A percentile compares a stretch with the other conserved stretches of the same genome.
These are phyloP conservation scores for Durotheca rogersii DNA, from an alignment of 495 filamentous ascomycete species.

Conservation along the genomic window DNA sequence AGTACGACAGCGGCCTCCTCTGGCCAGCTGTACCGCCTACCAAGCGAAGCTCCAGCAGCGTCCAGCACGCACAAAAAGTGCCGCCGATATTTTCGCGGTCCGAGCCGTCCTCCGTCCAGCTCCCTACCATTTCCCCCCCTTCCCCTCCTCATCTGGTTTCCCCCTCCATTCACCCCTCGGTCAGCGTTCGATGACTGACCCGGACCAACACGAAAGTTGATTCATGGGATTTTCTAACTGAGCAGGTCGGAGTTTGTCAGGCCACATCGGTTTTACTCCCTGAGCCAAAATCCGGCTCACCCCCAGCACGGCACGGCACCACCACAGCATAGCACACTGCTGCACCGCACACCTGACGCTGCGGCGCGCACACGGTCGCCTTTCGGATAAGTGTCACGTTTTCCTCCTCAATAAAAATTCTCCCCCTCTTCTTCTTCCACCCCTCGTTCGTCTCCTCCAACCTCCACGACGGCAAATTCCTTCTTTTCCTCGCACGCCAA, in stretches of 20 bases:
- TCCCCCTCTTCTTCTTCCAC: slow-evolving; percentile 11
- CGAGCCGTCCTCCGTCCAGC: not conserved
- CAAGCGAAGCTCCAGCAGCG: not conserved
- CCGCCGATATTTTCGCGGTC: not conserved
- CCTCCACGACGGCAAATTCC: slow-evolving; percentile 17
- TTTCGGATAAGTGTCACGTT: slow-evolving; percentile 32
- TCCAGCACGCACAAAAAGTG: not conserved
- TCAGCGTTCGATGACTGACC: slow-evolving; percentile 13
- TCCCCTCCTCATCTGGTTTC: not conserved
- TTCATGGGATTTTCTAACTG: slow-evolving; percentile 20
- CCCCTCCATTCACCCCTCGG: not conserved
- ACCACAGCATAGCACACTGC: slow-evolving; percentile 11
- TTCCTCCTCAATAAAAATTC: slow-evolving; percentile 25
- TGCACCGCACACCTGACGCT: not conserved
- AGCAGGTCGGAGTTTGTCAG: slow-evolving; percentile 23
- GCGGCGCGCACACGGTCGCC: slow-evolving; percentile 19
- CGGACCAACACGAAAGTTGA: slow-evolving; percentile 16
- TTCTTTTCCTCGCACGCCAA: too few relatives aligned
- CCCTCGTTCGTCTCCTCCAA: slow-evolving; percentile 13
- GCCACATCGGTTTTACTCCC: slow-evolving; percentile 28
- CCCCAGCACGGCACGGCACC: slow-evolving; percentile 5
- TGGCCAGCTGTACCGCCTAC: too few relatives aligned
- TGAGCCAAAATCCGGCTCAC: slow-evolving; percentile 29
- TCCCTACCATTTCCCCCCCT: not conserved
- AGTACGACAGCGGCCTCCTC: too few relatives aligned